Base-by-base conservation (phyloP, 768 basidiomycete genomes). In the Suillus discolor region DNA sequence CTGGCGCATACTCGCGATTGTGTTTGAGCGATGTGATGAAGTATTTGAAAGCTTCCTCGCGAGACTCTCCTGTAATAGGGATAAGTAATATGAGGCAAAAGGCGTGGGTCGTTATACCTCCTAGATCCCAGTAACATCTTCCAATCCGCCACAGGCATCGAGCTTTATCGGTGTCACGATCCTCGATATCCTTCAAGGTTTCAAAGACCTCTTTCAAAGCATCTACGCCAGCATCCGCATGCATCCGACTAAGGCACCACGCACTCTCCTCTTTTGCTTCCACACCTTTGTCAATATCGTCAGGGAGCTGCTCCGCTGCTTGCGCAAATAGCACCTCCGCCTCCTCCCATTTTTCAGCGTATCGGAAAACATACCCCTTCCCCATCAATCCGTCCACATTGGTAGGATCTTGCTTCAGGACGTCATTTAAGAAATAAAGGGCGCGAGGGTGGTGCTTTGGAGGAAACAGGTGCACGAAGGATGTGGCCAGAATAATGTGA, bases 391-490 rank as follows among this genome's bases (percentile, higher is more conserved):
- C 88, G 15, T 82, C 75, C 11, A 87, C 78, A 69, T 94, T 90
- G 61, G 84, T 71, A 0, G 91, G 86, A 45, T 89, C 86, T 41
- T 82, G 77, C 2, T 79, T 70, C 0, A 99, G 84, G 18, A 97
- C 83, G 5, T 89, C 86, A 39, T 92, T 86, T 25, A 98, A 81
- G 12, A 97, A 82, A 20, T 83, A 79, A 31, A 90, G 79, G 1
- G 97, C 97, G 61, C 90, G 87, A 13, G 80, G 70, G 73, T 99
- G 97, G 70, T 98, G 91, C 71, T 96, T 96, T 0, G 97, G 97
- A 36, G 96, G 89, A 75, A 87, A 93, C 59, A 92, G 82, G 71
- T 97, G 91, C 4, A 94, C 91, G 18, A 97, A 83, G 6, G 93
- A 87, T 0, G 87, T 89, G 2, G 88, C 90, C 15, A 97, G 82